Percentiles rank a stretch among this genome's conserved stretches.
Evolutionary conservation across 306 rosid species (phyloP).

Genomic region (Gastrolobium villosum): DNA sequence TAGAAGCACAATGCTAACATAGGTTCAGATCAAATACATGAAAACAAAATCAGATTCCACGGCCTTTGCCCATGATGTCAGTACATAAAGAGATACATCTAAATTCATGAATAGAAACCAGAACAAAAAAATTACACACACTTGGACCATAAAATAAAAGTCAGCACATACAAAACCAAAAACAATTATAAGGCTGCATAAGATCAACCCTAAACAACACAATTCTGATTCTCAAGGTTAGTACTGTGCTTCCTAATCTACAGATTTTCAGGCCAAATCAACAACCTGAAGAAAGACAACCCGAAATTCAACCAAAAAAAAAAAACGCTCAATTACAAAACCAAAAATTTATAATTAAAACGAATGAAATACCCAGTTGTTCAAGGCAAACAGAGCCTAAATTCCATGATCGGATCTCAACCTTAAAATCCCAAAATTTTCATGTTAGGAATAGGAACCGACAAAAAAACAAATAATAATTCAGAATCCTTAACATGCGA

Average conservation of each 20-base stretch:
- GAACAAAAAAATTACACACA: background rate
- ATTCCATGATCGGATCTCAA: constrained; percentile 59
- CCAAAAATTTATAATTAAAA: constrained; percentile 29
- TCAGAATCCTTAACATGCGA: constrained; percentile 32
- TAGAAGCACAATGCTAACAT: constrained; percentile 17
- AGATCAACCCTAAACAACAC: constrained; percentile 41
- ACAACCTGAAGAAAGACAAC: constrained; percentile 11
- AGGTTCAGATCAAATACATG: constrained; percentile 13
- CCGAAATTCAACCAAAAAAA: constrained; percentile 21
- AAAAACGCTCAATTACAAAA: background rate
- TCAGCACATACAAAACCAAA: constrained; percentile 38
- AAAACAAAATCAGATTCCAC: constrained; percentile 32
- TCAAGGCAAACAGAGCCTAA: constrained; percentile 24
- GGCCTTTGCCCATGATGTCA: background rate
- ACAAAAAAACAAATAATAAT: background rate
- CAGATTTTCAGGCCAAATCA: constrained; percentile 23
- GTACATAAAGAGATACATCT: background rate
- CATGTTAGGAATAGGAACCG: background rate
- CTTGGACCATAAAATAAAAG: constrained; percentile 40
- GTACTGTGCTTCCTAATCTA: background rate
- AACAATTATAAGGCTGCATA: constrained; percentile 31
- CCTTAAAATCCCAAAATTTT: constrained; percentile 30
- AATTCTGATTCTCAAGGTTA: constrained; percentile 31
- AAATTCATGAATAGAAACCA: constrained; percentile 20
- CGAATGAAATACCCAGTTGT: constrained; percentile 10